Percentiles rank a stretch among this genome's conserved stretches.
Evolutionary conservation across 371 early-diverging fungal genomes (phyloP).

Genomic region (Apophysomyces sp.): DNA sequence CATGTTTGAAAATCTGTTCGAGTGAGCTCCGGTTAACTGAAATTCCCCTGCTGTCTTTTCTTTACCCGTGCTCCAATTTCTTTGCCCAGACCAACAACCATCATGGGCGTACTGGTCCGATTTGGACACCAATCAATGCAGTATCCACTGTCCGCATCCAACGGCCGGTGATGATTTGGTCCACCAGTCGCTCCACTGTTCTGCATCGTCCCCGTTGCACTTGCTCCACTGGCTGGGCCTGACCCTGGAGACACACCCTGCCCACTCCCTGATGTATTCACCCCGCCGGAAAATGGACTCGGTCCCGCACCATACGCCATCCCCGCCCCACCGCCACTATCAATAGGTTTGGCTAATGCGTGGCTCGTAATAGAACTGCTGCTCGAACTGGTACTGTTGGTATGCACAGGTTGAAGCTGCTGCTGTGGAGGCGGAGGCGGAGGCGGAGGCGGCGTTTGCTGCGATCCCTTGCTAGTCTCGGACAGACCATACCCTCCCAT

Average conservation of each 20-base stretch:
- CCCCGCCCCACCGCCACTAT: conserved; percentile 4
- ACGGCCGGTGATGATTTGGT: conserved; percentile 19
- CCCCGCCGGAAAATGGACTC: conserved; percentile 11
- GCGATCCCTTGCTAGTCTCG: conserved; percentile 6
- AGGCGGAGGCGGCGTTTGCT: not conserved
- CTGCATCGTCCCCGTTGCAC: not conserved
- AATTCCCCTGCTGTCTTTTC: not conserved
- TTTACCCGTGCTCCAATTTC: conserved; percentile 74
- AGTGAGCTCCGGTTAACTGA: not conserved
- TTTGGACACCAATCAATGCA: conserved; percentile 92
- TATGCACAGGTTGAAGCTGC: conserved; percentile 26
- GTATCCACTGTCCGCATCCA: conserved; percentile 63
- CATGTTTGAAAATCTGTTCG: conserved; percentile 63
- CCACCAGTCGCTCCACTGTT: conserved; percentile 2
- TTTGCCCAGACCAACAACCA: conserved; percentile 87
- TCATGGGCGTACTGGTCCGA: conserved; percentile 74
- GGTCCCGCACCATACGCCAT: not conserved
- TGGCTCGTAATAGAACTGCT: conserved; percentile 35
- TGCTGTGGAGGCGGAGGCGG: conserved; percentile 8
- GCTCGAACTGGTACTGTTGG: conserved; percentile 37
- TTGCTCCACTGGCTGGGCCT: not conserved
- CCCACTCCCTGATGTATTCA: conserved; percentile 1
- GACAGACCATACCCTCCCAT: conserved; percentile 3
- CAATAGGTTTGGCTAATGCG: conserved; percentile 32
- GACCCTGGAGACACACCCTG: conserved; percentile 31